Percentiles rank a stretch among this genome's conserved stretches.
Evolutionary conservation across 345 rosid species (phyloP).

Genomic region (Rhodomyrtus tomentosa): DNA sequence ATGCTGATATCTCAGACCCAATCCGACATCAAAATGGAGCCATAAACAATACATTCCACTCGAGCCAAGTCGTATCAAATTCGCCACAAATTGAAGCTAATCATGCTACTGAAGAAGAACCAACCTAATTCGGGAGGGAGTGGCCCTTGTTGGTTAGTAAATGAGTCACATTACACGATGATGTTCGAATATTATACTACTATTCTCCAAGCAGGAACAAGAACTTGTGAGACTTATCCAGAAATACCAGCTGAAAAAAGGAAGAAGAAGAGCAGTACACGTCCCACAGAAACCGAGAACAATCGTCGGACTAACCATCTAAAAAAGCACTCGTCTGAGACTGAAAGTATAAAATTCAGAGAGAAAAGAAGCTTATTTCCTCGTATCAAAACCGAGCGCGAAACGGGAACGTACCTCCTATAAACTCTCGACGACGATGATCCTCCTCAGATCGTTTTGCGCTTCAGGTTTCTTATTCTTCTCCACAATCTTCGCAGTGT

Average conservation of each 20-base stretch:
- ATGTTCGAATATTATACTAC: too few species aligned
- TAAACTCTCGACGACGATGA: constrained; percentile 43
- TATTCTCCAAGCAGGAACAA: too few species aligned
- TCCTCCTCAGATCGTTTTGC: constrained; percentile 57
- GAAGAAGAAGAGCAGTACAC: too few species aligned
- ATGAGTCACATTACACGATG: not conserved
- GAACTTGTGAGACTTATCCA: too few species aligned
- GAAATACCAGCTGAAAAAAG: too few species aligned
- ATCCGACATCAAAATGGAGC: not conserved
- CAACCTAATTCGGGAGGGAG: not conserved
- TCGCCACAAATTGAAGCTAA: not conserved
- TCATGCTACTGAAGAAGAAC: not conserved
- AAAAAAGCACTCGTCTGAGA: not conserved
- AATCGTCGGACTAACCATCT: not conserved
- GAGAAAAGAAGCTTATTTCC: not conserved
- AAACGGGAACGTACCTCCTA: not conserved
- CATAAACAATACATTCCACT: not conserved
- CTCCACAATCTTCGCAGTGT: constrained; percentile 64
- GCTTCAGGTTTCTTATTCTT: constrained; percentile 49
- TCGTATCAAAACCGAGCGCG: not conserved
- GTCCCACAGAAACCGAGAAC: too few species aligned
- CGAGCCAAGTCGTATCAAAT: not conserved
- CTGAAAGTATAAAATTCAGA: not conserved
- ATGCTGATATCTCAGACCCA: not conserved
- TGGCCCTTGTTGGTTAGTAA: not conserved